Percentiles rank a stretch among this genome's conserved stretches.
phyloP scores from a whole-genome alignment of 2,329 filamentous ascomycete genomes.

The Ophiostoma angusticollis region DNA sequence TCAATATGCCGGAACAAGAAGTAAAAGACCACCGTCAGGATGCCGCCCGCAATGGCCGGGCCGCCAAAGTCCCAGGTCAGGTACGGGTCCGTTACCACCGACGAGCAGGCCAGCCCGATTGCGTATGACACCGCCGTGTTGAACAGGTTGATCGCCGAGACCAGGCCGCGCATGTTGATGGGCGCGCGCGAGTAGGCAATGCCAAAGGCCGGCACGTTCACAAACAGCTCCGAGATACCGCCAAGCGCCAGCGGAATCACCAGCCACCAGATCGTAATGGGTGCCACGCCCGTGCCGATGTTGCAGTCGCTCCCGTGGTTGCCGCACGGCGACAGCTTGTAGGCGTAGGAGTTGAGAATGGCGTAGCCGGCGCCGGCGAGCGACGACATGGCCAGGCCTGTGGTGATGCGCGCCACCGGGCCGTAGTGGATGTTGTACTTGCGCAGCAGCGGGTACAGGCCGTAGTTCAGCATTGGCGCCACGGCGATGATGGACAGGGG shows the following conservation, averaged over 20 bases:
- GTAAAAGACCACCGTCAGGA: slow-evolving; percentile 32
- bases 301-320: slow-evolving; percentile 24
- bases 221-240: slow-evolving; percentile 39
- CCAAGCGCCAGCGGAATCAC: slow-evolving; percentile 37
- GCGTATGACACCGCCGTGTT: slow-evolving; percentile 56
- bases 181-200: slow-evolving; percentile 57
- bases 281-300: slow-evolving; percentile 24
- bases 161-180: slow-evolving; percentile 61
- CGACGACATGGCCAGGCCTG: slow-evolving; percentile 36
- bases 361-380: slow-evolving; percentile 32
- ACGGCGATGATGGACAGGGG: slow-evolving; percentile 62
- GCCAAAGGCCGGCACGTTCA: slow-evolving; percentile 38
- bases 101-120: slow-evolving; percentile 46
- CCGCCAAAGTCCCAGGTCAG: slow-evolving; percentile 38
- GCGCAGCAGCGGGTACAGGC: slow-evolving; percentile 56
- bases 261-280: slow-evolving; percentile 44
- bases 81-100: slow-evolving; percentile 34
- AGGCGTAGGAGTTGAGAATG: slow-evolving; percentile 29
- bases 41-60: slow-evolving; percentile 31
- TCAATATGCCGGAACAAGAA: slow-evolving; percentile 35
- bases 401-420: slow-evolving; percentile 63
- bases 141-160: slow-evolving; percentile 56
- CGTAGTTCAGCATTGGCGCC: slow-evolving; percentile 55
- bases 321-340: slow-evolving; percentile 29
- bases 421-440: slow-evolving; percentile 53